Base-by-base conservation (phyloP, 192 early-diverging fungal genomes). In the Backusella tarrabulga region DNA sequence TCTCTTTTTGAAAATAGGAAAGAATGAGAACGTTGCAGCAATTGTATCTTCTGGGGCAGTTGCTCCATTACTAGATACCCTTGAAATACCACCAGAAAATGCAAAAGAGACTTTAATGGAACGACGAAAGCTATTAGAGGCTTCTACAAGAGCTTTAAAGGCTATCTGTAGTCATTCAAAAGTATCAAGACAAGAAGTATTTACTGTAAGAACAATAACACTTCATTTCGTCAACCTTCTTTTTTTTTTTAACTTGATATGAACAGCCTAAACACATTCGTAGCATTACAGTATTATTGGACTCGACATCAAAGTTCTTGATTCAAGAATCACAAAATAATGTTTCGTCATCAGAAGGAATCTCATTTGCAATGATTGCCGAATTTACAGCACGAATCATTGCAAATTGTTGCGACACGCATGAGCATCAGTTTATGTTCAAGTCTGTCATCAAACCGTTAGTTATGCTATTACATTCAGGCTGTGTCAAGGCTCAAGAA, bases 401-500 rank as follows among this genome's bases (percentile, higher is more conserved):
- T 34, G 87, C 91, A 8, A 83, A 87, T 77, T 87, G 91, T 73
- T 88, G 87, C 42, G 84, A 87, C 42, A 89, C 87, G 3, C 73
- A 79, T 14, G 85, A 91, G 17, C 87, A 91, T 50, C 92, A 93
- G 76, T 83, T 84, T 46, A 76, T 85, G 32, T 85, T 95, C 34
- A 87, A 88, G 17, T 36, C 63, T 4, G 88, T 87, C 1, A 85
- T 93, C 34, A 83, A 86, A 15, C 75, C 88, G 8, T 78, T 94
- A 11, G 81, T 90, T 54, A 85, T 82, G 8, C 73, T 92, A 42
- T 79, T 95, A 8, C 81, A 83, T 63, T 84, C 84, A 29, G 83
- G 83, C 4, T 88, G 80, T 77, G 75, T 82, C 34, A 93, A 91
- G 74, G 85, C 92, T 19, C 93, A 95, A 76, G 93, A 95, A 82